Evolutionary conservation across 805 yeast species (phyloP), one percentile per base, ranked within the genome.

Genomic region (Helenozyma rhizophorensis): DNA sequence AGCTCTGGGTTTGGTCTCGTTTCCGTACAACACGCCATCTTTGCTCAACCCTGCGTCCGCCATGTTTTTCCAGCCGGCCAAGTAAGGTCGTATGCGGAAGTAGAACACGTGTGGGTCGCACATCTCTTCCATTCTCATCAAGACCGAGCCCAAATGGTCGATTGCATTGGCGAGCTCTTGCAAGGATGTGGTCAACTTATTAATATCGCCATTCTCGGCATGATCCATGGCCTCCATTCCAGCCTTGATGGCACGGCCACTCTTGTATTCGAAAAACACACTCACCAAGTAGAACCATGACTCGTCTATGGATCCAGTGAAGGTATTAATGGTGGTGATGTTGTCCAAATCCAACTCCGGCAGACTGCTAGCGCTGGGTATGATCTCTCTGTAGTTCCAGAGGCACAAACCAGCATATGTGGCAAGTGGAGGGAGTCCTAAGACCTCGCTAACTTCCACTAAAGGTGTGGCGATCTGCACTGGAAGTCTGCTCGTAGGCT

Each of bases 21-120:
- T 66, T 16, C 94, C 95, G 53, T 89, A 89, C 30, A 69, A 63
- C 1, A 89, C 80, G 1, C 97, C 97, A 37, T 78, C 58, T 29
- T 67, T 66, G 39, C 54, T 60, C 37, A 89, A 68, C 0, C 97
- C 97, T 2, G 81, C 88, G 35, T 77, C 86, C 16, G 74, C 76
- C 96, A 90, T 89, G 51, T 85, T 85, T 53, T 79, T 80, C 94
- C 96, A 90, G 2, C 97, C 97, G 1, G 96, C 96, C 43, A 90
- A 64, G 48, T 74, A 89, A 1, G 97, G 97, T 51, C 97, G 72
- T 28, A 89, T 72, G 39, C 90, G 74, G 64, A 74, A 84, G 58
- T 85, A 89, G 55, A 90, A 89, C 4, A 83, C 80, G 53, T 87
- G 94, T 3, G 97, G 97, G 52, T 88, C 96, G 58, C 96, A 86